A percentile compares a stretch with the other conserved stretches of the same genome.
Conservation (phyloP, 2,329 filamentous ascomycete species). For the Plenodomus tracheiphilus region DNA sequence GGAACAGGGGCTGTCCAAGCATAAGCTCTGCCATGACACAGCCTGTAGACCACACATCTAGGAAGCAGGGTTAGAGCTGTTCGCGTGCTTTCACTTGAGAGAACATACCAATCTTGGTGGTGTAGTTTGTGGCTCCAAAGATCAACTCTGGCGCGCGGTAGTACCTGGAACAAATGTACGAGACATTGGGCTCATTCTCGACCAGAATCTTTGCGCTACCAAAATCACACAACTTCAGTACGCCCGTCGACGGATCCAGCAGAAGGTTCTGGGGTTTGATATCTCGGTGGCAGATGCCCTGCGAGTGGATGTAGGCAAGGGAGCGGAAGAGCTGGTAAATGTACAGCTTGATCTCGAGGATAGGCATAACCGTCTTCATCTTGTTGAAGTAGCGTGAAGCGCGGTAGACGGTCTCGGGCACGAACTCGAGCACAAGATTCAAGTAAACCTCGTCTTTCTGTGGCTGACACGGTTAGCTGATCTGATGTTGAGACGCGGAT, state of each 20-base stretch:
- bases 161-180: slow-evolving; percentile 99
- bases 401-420: slow-evolving; percentile 97
- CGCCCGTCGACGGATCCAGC: slow-evolving; percentile 84
- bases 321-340: slow-evolving; percentile 99
- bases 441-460: slow-evolving; percentile 94
- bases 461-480: slow-evolving; percentile 38
- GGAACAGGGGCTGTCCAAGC: slow-evolving; percentile 96
- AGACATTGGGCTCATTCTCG: slow-evolving; percentile 98
- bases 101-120: slow-evolving; percentile 93
- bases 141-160: slow-evolving; percentile 98
- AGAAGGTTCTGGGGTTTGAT: slow-evolving; percentile 99
- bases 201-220: slow-evolving; percentile 98
- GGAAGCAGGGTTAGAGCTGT: slow-evolving; percentile 21
- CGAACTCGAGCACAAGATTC: slow-evolving; percentile 96
- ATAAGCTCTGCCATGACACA: slow-evolving; percentile 99
- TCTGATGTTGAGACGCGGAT: slow-evolving; percentile 15
- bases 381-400: slow-evolving; percentile 99
- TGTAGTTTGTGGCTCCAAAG: slow-evolving; percentile 98
- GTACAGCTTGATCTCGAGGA: slow-evolving; percentile 98
- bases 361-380: slow-evolving; percentile 99
- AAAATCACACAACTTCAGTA: slow-evolving; percentile 98
- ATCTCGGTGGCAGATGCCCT: slow-evolving; percentile 97
- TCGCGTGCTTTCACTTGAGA: slow-evolving; percentile 1
- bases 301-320: slow-evolving; percentile 97
- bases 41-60: slow-evolving; percentile 98